Evolutionary conservation across 768 basidiomycete genomes (phyloP), one percentile per base, ranked within the genome.

Genomic region (Pisolithus microcarpus): DNA sequence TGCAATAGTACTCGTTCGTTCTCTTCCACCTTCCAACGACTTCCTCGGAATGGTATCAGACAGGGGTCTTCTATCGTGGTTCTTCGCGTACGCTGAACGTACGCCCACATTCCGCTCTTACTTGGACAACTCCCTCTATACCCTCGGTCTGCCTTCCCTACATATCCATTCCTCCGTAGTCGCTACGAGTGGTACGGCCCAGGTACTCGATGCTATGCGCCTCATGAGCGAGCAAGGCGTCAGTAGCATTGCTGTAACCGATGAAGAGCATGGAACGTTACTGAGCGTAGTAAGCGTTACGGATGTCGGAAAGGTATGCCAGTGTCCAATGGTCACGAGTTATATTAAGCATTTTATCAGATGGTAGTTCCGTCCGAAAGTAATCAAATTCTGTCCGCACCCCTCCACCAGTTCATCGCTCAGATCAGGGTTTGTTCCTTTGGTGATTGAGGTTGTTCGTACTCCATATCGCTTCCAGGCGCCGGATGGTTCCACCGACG

Each of bases 161-260:
- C 75, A 82, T 55, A 70, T 87, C 36, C 78, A 82, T 57, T 59
- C 73, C 1, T 75, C 81, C 1, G 82, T 91, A 16, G 72, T 91
- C 8, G 78, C 85, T 7, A 70, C 81, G 5, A 74, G 75, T 5
- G 80, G 85, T 40, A 74, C 72, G 15, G 78, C 79, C 2, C 76
- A 76, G 18, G 83, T 90, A 23, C 70, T 90, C 46, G 84, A 88
- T 62, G 87, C 87, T 5, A 91, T 91, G 89, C 80, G 74, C 52
- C 71, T 86, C 26, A 90, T 91, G 88, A 88, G 86, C 58, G 86
- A 88, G 53, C 78, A 85, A 60, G 89, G 89, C 21, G 87, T 91
- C 23, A 89, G 87, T 61, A 89, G 85, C 58, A 74, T 90, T 42
- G 89, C 88, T 15, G 84, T 91, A 4, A 63, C 87, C 5, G 84